These are phyloP conservation scores for Fonsecaea multimorphosa DNA, from an alignment of 2,329 filamentous ascomycete species.

Conservation along the genomic window DNA sequence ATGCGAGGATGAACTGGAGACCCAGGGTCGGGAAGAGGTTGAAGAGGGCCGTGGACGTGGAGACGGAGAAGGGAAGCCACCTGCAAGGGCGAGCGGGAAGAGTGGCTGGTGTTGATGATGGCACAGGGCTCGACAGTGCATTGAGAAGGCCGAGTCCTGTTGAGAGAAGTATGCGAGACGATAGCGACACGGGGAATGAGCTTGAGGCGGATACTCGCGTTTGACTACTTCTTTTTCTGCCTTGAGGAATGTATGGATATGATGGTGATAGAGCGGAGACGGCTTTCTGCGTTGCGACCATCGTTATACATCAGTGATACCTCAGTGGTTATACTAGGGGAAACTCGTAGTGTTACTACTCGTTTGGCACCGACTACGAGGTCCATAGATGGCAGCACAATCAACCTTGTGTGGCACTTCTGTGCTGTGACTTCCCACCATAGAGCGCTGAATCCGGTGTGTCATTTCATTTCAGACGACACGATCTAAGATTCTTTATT, in stretches of 20 bases:
- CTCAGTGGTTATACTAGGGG: background rate
- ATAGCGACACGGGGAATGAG: background rate
- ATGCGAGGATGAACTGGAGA: slow-evolving; percentile 16
- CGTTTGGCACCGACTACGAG: background rate
- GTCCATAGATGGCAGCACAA: no score
- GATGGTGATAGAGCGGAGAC: background rate
- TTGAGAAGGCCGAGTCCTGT: background rate
- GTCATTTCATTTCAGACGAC: background rate
- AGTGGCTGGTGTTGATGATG: background rate
- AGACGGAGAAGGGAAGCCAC: background rate
- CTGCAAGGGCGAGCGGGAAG: background rate
- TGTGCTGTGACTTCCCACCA: background rate
- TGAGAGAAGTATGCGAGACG: background rate
- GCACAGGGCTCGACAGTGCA: background rate
- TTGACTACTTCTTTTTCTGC: background rate
- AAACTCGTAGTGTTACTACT: background rate
- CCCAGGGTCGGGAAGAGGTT: slow-evolving; percentile 24
- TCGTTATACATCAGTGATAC: background rate
- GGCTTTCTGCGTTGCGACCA: background rate
- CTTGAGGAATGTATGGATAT: background rate
- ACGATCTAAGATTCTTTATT: background rate
- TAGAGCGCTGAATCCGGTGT: background rate
- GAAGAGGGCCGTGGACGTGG: slow-evolving; percentile 17
- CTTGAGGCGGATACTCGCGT: background rate
- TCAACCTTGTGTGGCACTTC: no score